Evolutionary conservation across 164 flowering plant species (phyloP), one percentile per base, ranked within the genome.

Genomic region (Macadamia tetraphylla): DNA sequence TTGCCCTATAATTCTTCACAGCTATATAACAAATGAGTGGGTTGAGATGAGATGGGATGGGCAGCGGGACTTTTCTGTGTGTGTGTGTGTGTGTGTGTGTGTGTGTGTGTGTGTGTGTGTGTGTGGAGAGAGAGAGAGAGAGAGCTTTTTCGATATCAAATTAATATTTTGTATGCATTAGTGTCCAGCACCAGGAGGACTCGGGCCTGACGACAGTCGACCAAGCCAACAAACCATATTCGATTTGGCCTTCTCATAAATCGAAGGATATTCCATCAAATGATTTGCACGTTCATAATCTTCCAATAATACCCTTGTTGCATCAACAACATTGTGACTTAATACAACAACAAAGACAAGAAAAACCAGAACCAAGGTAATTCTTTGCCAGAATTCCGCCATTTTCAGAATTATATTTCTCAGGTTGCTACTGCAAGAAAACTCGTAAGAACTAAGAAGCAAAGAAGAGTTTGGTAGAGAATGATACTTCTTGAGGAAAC

Each of bases 121-220:
- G n/a, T n/a, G n/a, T 23, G 23, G 23, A 23, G 23, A 23, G n/a
- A 23, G 23, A 23, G 23, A 23, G 23, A 23, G 23, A 23, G 0
- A 23, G 0, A 23, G 23, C 23, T 0, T 23, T 23, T 0, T 0
- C 0, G 0, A 23, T 23, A 23, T 23, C 23, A 23, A 23, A 23
- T 23, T 43, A 0, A 43, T 0, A 43, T 43, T 43, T 43, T 43
- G 6, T 9, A 6, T 43, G 13, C 7, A 52, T 63, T 67, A 80
- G 51, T 81, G 81, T 11, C 85, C 85, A 49, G 81, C 83, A n/a
- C 85, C 85, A 68, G 58, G 77, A 46, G 85, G 85, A 63, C 85
- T 82, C 12, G 85, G 85, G 2, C 85, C 85, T 2, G 82, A 79
- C 9, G 76, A 68, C 57, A 82, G 55, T 3, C 73, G 65, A 15